Evolutionary conservation across 805 yeast species (phyloP), one percentile per base, ranked within the genome.

Genomic region (Candida maris): DNA sequence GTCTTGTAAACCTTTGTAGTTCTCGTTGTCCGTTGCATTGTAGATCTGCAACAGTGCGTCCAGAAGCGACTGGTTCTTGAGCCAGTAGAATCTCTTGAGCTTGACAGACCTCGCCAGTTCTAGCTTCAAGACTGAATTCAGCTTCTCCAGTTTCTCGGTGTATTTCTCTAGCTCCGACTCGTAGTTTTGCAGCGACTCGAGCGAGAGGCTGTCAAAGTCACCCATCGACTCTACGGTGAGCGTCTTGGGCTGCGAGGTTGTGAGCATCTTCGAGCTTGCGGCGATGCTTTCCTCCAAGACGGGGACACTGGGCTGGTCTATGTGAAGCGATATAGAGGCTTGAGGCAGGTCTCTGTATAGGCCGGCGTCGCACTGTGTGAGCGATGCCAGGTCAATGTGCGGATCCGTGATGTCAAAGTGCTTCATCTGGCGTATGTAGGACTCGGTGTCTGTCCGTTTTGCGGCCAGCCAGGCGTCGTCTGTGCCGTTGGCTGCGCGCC

Each of bases 31-130:
- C 19, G 9, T 10, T 21, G 26, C 32, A 9, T 17, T 25, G 26
- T 37, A 37, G 19, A 38, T 36, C 13, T 38, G 32, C 14, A 45
- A 27, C 8, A 48, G 30, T 3, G 46, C 48, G 29, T 54, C 53
- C 19, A 57, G 34, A 8, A 55, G 30, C 4, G 49, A 21, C 36
- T 59, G 61, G 22, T 42, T 54, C 22, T 57, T 59, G 25, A 56
- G 32, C 62, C 62, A 56, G 23, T 31, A 35, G 17, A 33, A 48
- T 14, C 59, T 38, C 29, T 42, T 46, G 4, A 42, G 23, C 16
- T 44, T 34, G 4, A 38, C 37, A 9, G 51, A 30, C 17, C 41
- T 41, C 3, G 36, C 30, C n/a, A 54, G 44, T 27, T 59, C 57
- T 12, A 30, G 34, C 27, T 51, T 48, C 9, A 58, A 34, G 9